These are phyloP conservation scores for Tripterygium wilfordii DNA, from an alignment of 177 flowering plant species.

Conservation along the genomic window DNA sequence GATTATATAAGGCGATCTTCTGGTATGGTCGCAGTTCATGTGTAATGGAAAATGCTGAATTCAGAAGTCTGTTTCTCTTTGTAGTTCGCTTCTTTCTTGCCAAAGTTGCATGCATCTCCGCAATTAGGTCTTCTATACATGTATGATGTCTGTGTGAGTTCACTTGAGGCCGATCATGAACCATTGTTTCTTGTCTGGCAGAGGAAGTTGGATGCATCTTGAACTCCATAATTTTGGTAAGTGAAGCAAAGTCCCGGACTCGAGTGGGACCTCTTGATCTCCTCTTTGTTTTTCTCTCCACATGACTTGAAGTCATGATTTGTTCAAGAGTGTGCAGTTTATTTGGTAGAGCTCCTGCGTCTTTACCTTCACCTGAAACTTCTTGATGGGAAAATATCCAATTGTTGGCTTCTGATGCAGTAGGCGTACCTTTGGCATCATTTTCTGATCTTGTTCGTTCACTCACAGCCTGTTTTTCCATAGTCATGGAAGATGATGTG, in stretches of 20 bases:
- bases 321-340: slow-evolving; percentile 13
- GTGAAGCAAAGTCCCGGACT: slow-evolving; percentile 26
- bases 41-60: slow-evolving; percentile 7
- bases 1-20: background rate
- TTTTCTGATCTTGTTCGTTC: slow-evolving; percentile 11
- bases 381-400: slow-evolving; percentile 9
- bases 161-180: slow-evolving; percentile 10
- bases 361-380: background rate
- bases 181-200: slow-evolving; percentile 8
- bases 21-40: slow-evolving; percentile 10
- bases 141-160: slow-evolving; percentile 15
- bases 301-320: slow-evolving; percentile 11
- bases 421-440: slow-evolving; percentile 2
- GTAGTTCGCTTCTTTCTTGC: slow-evolving; percentile 40
- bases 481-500: slow-evolving; percentile 6
- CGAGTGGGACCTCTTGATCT: slow-evolving; percentile 36
- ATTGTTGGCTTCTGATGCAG: slow-evolving; percentile 6
- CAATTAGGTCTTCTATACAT: slow-evolving; percentile 29
- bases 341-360: slow-evolving; percentile 7
- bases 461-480: slow-evolving; percentile 4
- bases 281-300: slow-evolving; percentile 25
- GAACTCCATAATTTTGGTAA: slow-evolving; percentile 17
- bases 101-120: slow-evolving; percentile 21
- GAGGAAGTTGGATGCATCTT: slow-evolving; percentile 11
- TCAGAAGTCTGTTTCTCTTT: slow-evolving; percentile 13